phyloP scores from a whole-genome alignment of 768 basidiomycete genomes.

The Rhodotorula graminis region DNA sequence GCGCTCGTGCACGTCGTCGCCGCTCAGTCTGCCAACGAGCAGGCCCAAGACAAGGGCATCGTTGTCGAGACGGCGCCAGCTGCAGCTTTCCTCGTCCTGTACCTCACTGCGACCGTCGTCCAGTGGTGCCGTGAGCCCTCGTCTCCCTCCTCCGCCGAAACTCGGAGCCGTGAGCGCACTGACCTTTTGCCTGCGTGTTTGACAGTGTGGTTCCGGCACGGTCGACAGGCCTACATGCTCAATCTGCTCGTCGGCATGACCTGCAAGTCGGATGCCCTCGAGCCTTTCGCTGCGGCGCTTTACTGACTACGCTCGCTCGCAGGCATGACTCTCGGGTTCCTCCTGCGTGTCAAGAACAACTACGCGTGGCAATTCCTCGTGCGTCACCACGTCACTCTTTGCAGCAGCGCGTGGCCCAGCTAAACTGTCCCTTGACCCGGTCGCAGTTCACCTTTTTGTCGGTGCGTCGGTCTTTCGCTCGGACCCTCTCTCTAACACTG shows the following conservation, averaged over 20 bases:
- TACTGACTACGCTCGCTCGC: background rate
- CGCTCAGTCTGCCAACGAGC: background rate
- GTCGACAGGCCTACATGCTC: constrained; percentile 53
- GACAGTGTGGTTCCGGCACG: constrained; percentile 8
- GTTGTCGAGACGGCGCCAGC: background rate
- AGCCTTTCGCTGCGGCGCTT: no score
- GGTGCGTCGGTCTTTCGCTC: constrained; percentile 48
- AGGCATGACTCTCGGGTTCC: constrained; percentile 61
- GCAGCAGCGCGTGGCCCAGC: constrained; percentile 51
- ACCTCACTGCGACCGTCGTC: background rate
- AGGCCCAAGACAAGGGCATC: background rate
- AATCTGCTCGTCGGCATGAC: constrained; percentile 61
- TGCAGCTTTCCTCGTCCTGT: constrained; percentile 6
- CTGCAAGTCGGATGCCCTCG: constrained; percentile 47
- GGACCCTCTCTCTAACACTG: no score
- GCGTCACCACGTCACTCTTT: background rate
- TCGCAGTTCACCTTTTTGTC: constrained; percentile 51
- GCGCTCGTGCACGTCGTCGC: no score
- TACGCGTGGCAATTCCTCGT: constrained; percentile 55
- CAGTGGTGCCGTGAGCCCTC: constrained; percentile 4
- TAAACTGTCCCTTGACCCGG: constrained; percentile 52
- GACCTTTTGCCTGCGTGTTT: no score
- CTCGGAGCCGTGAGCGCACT: no score
- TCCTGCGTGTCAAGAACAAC: constrained; percentile 58
- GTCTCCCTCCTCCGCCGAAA: no score